Evolutionary conservation across 1,139 yeast genomes (phyloP), one percentile per base, ranked within the genome.

Genomic region (Diutina neorugosa): DNA sequence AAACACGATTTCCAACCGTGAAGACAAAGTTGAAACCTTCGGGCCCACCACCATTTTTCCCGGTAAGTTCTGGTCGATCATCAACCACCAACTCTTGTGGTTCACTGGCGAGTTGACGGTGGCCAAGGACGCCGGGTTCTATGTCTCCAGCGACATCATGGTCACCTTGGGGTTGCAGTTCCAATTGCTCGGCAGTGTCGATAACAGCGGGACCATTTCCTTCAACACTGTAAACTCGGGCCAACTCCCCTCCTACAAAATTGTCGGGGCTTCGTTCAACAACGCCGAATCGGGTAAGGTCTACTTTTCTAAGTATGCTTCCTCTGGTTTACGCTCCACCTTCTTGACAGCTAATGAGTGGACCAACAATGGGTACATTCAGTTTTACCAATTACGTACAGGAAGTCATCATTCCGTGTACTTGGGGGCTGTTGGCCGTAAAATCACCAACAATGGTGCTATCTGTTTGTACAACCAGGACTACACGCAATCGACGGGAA

Each of bases 381-480:
- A 14, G 16, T 46, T 46, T 41, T 46, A 46, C 50, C 50, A 46
- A 18, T n/a, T n/a, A n/a, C 6, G 21, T 8, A n/a, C 16, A n/a
- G 40, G 18, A 27, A 40, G 11, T 21, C 50, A 8, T n/a, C 41
- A 41, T 8, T n/a, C 23, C 21, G 40, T 27, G 16, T 27, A 46
- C 50, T 7, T 27, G 16, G 50, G 50, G 5, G 40, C 25, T 18
- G 40, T 41, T 12, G 50, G 50, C 8, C 18, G 40, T 2, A 12
- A 48, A 3, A 31, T 55, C 42, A 51, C 42, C 16, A 56, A 56
- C 49, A 21, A 48, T 8, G 58, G 58, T 7, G 43, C 53, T 8
- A 55, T 56, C n/a, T 55, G 58, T 25, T 51, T 56, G 43, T 27
- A 50, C 50, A 55, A 54, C 19, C 27, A 41, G 8, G 14, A 41